These are phyloP conservation scores for Fusarium avenaceum DNA, from an alignment of 2,329 filamentous ascomycete genomes.

Conservation along the genomic window DNA sequence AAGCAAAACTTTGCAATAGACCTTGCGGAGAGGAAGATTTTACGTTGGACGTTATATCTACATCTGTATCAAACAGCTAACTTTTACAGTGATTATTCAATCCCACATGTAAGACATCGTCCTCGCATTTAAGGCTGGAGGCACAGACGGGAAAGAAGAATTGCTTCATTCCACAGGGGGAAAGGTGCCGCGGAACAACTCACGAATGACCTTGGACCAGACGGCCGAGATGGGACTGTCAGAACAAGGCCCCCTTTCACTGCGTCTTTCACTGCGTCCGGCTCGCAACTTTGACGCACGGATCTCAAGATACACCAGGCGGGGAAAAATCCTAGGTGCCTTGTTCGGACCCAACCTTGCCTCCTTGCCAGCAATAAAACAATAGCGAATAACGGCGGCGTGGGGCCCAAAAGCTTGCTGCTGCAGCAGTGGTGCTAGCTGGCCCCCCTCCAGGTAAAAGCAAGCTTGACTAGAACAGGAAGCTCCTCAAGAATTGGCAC, in stretches of 20 bases:
- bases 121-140: conserved; percentile 50
- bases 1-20: conserved; percentile 3
- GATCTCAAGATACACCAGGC: conserved; percentile 38
- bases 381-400: conserved; percentile 27
- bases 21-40: neutral
- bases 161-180: conserved; percentile 48
- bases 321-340: conserved; percentile 34
- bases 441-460: conserved; percentile 13
- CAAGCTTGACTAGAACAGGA: conserved; percentile 45
- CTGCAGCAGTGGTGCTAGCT: neutral
- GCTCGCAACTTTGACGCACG: conserved; percentile 41
- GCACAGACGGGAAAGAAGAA: conserved; percentile 45
- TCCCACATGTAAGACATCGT: conserved; percentile 42
- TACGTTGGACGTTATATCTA: too few species aligned
- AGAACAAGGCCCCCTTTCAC: conserved; percentile 24
- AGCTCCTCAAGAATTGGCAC: conserved; percentile 45
- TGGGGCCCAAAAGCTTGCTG: conserved; percentile 26
- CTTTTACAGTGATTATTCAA: conserved; percentile 12
- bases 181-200: conserved; percentile 45
- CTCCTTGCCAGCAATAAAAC: conserved; percentile 27
- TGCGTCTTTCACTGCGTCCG: conserved; percentile 13
- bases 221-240: conserved; percentile 48
- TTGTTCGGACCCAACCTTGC: conserved; percentile 8
- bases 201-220: conserved; percentile 47
- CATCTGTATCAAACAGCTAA: too few species aligned